Conservation (phyloP, 2,329 filamentous ascomycete genomes). For the Hymenoscyphus scutula region DNA sequence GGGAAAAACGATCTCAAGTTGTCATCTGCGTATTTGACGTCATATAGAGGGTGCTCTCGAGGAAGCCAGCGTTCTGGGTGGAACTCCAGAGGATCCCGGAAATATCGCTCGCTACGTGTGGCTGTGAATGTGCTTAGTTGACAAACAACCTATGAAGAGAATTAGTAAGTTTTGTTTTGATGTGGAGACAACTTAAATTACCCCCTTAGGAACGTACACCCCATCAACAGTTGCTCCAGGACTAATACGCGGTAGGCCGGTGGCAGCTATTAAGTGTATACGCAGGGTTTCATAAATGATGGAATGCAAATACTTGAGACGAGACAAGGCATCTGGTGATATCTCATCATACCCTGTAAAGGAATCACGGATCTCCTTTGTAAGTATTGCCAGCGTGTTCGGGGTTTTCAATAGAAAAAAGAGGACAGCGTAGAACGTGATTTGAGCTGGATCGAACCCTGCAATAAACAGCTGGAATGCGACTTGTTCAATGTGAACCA, state of each 20-base stretch:
- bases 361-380: constrained; percentile 3
- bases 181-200: neutral
- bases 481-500: constrained; percentile 12
- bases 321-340: neutral
- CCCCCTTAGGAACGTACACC: constrained; percentile 15
- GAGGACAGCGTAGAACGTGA: constrained; percentile 8
- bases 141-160: neutral
- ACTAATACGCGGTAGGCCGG: constrained; percentile 14
- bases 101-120: constrained; percentile 7
- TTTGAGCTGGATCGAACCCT: constrained; percentile 10
- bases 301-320: constrained; percentile 3
- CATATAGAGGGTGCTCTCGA: constrained; percentile 11
- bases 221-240: constrained; percentile 18
- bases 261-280: neutral
- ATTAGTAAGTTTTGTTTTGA: neutral
- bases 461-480: constrained; percentile 13
- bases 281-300: neutral
- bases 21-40: constrained; percentile 11
- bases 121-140: constrained; percentile 6
- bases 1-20: constrained; percentile 6
- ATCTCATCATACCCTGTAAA: constrained; percentile 9
- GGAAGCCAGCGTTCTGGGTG: constrained; percentile 18
- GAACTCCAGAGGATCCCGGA: constrained; percentile 12
- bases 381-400: neutral
- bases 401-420: constrained; percentile 9